A percentile compares a stretch with the other conserved stretches of the same genome.
These are phyloP conservation scores for Talaromyces sp. DNA, from an alignment of 2,329 filamentous ascomycete species.

Conservation along the genomic window DNA sequence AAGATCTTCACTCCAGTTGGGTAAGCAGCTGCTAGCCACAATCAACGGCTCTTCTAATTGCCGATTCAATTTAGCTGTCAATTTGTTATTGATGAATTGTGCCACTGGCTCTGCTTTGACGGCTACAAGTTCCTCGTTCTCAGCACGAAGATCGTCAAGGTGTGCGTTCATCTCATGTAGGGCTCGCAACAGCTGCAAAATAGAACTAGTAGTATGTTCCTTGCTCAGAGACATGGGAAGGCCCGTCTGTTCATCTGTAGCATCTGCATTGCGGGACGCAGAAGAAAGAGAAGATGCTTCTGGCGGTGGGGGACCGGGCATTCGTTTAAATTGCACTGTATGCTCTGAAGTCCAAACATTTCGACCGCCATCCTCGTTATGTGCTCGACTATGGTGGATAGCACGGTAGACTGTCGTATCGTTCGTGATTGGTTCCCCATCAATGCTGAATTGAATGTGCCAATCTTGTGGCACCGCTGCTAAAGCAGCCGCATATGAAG, in stretches of 20 bases:
- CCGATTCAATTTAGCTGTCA: slow-evolving; percentile 94
- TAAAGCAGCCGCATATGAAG: slow-evolving; percentile 75
- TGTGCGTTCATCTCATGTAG: slow-evolving; percentile 91
- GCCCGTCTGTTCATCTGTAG: slow-evolving; percentile 55
- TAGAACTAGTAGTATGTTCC: slow-evolving; percentile 79
- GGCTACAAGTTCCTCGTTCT: slow-evolving; percentile 67
- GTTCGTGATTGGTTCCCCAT: slow-evolving; percentile 72
- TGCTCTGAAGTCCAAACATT: slow-evolving; percentile 90
- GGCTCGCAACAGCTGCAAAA: slow-evolving; percentile 82
- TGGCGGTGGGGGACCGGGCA: slow-evolving; percentile 74
- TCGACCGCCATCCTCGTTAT: slow-evolving; percentile 63
- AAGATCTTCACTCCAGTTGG: slow-evolving; percentile 92
- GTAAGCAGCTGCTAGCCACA: slow-evolving; percentile 93
- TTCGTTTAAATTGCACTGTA: slow-evolving; percentile 85
- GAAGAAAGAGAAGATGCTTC: slow-evolving; percentile 63
- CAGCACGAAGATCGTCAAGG: slow-evolving; percentile 81
- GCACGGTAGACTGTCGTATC: slow-evolving; percentile 96
- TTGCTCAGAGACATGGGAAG: slow-evolving; percentile 78
- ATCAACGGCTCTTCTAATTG: slow-evolving; percentile 96
- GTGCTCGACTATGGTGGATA: slow-evolving; percentile 68
- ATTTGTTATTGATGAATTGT: slow-evolving; percentile 97
- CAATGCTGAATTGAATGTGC: slow-evolving; percentile 94
- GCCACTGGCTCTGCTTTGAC: slow-evolving; percentile 78
- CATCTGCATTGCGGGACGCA: slow-evolving; percentile 47
- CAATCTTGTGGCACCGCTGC: slow-evolving; percentile 83